phyloP scores from a whole-genome alignment of 1,284 basidiomycete genomes.

The Pseudozyma hubeiensis region DNA sequence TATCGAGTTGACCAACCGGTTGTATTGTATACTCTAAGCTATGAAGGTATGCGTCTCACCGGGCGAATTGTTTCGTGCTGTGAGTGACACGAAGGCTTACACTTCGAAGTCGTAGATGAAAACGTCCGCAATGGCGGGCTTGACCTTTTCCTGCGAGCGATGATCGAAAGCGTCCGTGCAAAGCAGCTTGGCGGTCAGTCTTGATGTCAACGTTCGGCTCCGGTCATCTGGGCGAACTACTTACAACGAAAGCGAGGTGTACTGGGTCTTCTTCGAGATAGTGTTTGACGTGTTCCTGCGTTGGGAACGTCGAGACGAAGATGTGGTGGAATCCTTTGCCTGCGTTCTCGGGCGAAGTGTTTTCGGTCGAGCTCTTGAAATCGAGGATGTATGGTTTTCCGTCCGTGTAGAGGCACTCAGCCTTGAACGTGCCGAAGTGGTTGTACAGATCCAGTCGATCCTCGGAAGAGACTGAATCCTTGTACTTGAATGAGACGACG shows the following conservation, averaged over 20 bases:
- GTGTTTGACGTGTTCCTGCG: constrained; percentile 33
- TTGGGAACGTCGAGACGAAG: constrained; percentile 51
- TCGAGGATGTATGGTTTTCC: constrained; percentile 48
- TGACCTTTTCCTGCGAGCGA: constrained; percentile 29
- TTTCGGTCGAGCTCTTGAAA: constrained; percentile 40
- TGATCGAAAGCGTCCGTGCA: not conserved
- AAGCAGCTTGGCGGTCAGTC: not conserved
- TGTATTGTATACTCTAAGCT: too few relatives aligned
- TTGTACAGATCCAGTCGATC: constrained; percentile 27
- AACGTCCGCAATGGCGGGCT: constrained; percentile 32
- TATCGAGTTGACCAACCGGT: too few relatives aligned
- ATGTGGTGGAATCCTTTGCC: constrained; percentile 54
- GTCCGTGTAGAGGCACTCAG: constrained; percentile 21
- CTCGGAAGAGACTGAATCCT: constrained; percentile 18
- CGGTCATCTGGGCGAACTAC: not conserved
- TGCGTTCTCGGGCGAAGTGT: constrained; percentile 39
- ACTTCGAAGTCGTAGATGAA: constrained; percentile 52
- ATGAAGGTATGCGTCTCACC: too few relatives aligned
- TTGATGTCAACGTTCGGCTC: not conserved
- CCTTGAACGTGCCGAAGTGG: constrained; percentile 31
- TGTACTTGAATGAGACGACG: constrained; percentile 54
- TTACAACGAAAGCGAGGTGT: constrained; percentile 43
- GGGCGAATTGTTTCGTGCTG: not conserved
- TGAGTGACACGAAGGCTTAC: not conserved
- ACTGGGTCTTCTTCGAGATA: constrained; percentile 50